Evolutionary conservation across 331 rosid genomes (phyloP), one percentile per base, ranked within the genome.

Genomic region (Malus hybrid): DNA sequence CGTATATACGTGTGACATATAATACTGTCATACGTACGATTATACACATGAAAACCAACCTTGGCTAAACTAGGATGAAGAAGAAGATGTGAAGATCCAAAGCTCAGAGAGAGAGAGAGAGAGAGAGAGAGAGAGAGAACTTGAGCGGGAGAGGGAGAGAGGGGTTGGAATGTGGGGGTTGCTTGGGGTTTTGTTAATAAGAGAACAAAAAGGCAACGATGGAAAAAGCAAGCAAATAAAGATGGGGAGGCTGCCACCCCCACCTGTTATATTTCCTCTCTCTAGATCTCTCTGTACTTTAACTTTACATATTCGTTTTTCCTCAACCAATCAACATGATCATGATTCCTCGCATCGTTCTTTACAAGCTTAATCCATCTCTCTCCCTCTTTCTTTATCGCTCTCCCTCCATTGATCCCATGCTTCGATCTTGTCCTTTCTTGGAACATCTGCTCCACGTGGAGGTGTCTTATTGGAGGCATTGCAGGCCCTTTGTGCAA

Each of bases 111-210:
- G 32, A 61, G 66, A 39, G 56, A 73, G 82, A 71, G 74, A 71
- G 74, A 55, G 76, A 65, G 4, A 71, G 62, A 67, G 62, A 76
- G 77, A 57, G 63, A 63, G 53, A 65, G 74, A 26, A 20, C 58
- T 58, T 74, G 66, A 46, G 52, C 69, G 33, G 78, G 77, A 57
- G 63, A 63, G 53, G 61, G 74, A 56, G 76, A 73, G 84, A 72
- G 82, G 71, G 69, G 29, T 33, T 44, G 66, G 89, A 87, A 83
- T 89, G 88, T 76, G 74, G 87, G 87, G 82, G 71, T 87, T 88
- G 91, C 87, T 84, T 86, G 84, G 89, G 96, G 91, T 84, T 91
- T 86, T 88, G 84, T 83, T 84, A 86, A 89, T 84, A 90, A 83
- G 83, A 82, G 84, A 87, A 89, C 85, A 90, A 86, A 89, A 89